Evolutionary conservation across 2,329 filamentous ascomycete species (phyloP).

Genomic region (Myriosclerotinia scirpicola): DNA sequence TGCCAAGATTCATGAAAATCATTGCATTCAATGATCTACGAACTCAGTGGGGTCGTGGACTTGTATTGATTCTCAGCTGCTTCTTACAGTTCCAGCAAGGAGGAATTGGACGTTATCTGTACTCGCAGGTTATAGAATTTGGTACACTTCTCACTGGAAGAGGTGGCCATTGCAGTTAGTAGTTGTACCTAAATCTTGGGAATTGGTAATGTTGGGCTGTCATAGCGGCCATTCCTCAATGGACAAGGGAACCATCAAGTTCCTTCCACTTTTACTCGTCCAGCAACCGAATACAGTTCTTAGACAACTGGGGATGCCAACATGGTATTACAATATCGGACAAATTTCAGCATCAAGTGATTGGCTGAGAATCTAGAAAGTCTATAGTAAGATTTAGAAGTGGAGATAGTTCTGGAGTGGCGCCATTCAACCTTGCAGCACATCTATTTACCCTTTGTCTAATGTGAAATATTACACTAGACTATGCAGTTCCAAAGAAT

Average conservation of each 20-base stretch:
- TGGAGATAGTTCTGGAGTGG: neutral
- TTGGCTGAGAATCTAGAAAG: neutral
- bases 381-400: neutral
- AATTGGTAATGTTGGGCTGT: neutral
- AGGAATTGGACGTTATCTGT: neutral
- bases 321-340: neutral
- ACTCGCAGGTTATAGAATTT: neutral
- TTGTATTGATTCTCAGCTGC: neutral
- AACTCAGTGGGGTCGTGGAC: neutral
- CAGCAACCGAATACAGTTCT: neutral
- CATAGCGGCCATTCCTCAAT: neutral
- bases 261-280: neutral
- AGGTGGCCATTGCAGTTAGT: neutral
- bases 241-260: neutral
- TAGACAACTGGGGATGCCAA: neutral
- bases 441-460: neutral
- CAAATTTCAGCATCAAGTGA: neutral
- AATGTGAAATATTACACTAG: neutral
- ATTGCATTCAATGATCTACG: neutral
- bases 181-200: neutral
- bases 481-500: neutral
- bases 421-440: neutral
- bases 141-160: neutral
- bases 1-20: neutral
- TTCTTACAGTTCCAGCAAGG: neutral